A percentile compares a stretch with the other conserved stretches of the same genome.
Evolutionary conservation across 768 basidiomycete species (phyloP).

Genomic region (Suillus fuscotomentosus): DNA sequence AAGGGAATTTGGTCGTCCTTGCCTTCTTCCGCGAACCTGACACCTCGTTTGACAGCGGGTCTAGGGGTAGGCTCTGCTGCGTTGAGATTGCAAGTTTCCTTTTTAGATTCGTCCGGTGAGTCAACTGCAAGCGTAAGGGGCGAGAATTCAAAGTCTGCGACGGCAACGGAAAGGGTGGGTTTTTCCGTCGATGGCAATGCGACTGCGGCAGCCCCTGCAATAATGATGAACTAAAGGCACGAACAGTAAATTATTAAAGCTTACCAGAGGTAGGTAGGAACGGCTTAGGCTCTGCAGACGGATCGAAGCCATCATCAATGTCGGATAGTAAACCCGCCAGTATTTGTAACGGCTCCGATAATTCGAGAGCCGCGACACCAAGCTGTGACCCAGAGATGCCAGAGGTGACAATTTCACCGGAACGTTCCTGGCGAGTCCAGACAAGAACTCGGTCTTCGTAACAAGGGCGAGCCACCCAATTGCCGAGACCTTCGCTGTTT

Average conservation of each 20-base stretch:
- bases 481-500: conserved; percentile 56
- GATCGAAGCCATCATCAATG: conserved; percentile 17
- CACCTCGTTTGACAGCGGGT: conserved; percentile 43
- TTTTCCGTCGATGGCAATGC: conserved; percentile 4
- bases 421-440: conserved; percentile 44
- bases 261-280: conserved; percentile 18
- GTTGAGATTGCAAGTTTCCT: background rate
- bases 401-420: conserved; percentile 31
- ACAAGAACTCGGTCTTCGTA: conserved; percentile 71
- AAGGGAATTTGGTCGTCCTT: conserved; percentile 70
- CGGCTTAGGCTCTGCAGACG: conserved; percentile 15
- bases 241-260: conserved; percentile 7
- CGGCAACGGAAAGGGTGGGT: background rate
- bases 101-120: conserved; percentile 5
- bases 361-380: conserved; percentile 72
- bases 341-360: conserved; percentile 63
- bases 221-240: conserved; percentile 7
- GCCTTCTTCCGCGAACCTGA: conserved; percentile 60
- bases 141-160: background rate
- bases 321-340: conserved; percentile 49
- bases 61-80: conserved; percentile 13
- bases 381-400: conserved; percentile 48
- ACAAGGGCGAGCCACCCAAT: conserved; percentile 72
- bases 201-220: conserved; percentile 5
- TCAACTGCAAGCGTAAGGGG: background rate